Conservation (phyloP, 306 rosid genomes). For the barrel medic (Medicago truncatula) region MtrunA17r5.0-ANR NC_053042.1:38042001-38042500, state of each 20-base stretch:
- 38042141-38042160: constrained; percentile 12
- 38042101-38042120: constrained; percentile 40
- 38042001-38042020: background rate
- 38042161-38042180: no score
- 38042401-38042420: no score
- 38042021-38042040: background rate
- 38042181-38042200: no score
- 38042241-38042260: constrained; percentile 61
- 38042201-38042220: no score
- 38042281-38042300: constrained; percentile 63
- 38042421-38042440: no score
- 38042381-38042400: constrained; percentile 25
- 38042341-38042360: constrained; percentile 91
- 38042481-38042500: no score
- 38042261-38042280: constrained; percentile 69
- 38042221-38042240: constrained; percentile 79
- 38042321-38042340: constrained; percentile 84
- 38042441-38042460: no score
- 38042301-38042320: constrained; percentile 92
- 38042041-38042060: background rate
- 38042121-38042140: background rate
- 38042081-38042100: constrained; percentile 16
- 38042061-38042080: constrained; percentile 18
- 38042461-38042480: no score
- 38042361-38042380: constrained; percentile 54